Conservation (phyloP, 2,329 filamentous ascomycete genomes). For the Fusarium fracticaudum region DNA sequence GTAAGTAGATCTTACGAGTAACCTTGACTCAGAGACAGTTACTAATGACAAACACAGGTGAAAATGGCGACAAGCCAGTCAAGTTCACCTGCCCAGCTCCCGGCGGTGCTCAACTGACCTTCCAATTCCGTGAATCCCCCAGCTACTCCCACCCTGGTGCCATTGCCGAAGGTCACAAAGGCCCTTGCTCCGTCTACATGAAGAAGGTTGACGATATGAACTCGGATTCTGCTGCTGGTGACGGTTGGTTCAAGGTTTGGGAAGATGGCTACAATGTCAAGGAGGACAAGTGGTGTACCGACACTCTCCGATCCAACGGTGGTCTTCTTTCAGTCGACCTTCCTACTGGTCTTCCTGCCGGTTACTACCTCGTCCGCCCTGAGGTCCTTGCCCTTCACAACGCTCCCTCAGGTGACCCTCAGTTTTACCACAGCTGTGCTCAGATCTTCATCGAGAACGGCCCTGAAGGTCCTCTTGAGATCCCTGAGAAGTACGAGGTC, state of each 20-base stretch:
- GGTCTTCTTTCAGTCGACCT: slow-evolving; percentile 71
- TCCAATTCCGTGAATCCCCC: slow-evolving; percentile 72
- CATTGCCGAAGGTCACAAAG: slow-evolving; percentile 70
- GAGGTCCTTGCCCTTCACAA: slow-evolving; percentile 76
- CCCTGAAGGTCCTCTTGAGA: slow-evolving; percentile 56
- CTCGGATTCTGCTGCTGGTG: slow-evolving; percentile 63
- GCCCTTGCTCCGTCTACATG: slow-evolving; percentile 78
- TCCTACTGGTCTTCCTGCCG: slow-evolving; percentile 68
- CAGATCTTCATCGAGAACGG: slow-evolving; percentile 70
- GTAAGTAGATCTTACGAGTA: slow-evolving; percentile 53
- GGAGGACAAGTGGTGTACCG: slow-evolving; percentile 72
- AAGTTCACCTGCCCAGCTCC: slow-evolving; percentile 59
- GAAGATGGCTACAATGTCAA: slow-evolving; percentile 70
- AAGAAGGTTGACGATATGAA: slow-evolving; percentile 72
- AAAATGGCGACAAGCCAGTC: slow-evolving; percentile 56
- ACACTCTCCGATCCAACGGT: slow-evolving; percentile 71
- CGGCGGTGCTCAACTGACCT: slow-evolving; percentile 67
- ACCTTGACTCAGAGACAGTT: background rate
- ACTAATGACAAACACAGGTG: slow-evolving; percentile 48
- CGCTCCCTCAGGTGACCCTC: slow-evolving; percentile 67
- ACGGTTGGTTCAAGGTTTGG: slow-evolving; percentile 84
- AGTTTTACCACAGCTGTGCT: slow-evolving; percentile 78
- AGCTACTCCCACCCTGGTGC: slow-evolving; percentile 62
- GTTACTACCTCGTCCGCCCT: slow-evolving; percentile 76
- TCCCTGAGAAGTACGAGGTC: slow-evolving; percentile 61